phyloP scores from a whole-genome alignment of 1,284 basidiomycete genomes.

The Tilletiopsis washingtonensis region DNA sequence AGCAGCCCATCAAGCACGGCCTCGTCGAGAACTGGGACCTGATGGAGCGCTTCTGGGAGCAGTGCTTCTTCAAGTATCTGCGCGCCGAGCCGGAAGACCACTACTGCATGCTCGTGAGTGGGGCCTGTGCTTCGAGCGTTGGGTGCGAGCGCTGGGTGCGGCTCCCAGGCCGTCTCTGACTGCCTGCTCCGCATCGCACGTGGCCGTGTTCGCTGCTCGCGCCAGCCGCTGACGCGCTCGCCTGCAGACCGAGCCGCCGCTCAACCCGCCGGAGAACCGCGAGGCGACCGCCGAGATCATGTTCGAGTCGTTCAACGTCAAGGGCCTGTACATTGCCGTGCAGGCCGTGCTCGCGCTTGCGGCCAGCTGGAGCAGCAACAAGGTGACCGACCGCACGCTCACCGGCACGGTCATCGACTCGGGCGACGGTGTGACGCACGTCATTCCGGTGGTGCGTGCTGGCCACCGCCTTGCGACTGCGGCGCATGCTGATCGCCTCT shows the following conservation, averaged over 20 bases:
- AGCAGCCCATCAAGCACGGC: constrained; percentile 95
- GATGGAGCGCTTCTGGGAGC: constrained; percentile 99
- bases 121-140: too few species aligned
- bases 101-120: constrained; percentile 84
- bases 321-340: constrained; percentile 94
- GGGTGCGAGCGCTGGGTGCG: too few species aligned
- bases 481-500: not conserved
- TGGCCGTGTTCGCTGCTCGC: not conserved
- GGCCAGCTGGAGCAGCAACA: constrained; percentile 91
- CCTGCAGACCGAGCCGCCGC: constrained; percentile 75
- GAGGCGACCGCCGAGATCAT: constrained; percentile 99
- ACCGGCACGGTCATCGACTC: constrained; percentile 98
- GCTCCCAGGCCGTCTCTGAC: too few species aligned
- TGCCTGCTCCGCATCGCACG: not conserved
- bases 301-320: constrained; percentile 98
- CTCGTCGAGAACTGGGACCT: constrained; percentile 99
- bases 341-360: constrained; percentile 98
- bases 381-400: constrained; percentile 82
- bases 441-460: constrained; percentile 70
- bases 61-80: constrained; percentile 99
- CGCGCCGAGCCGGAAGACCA: constrained; percentile 98
- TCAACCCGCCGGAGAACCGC: constrained; percentile 96
- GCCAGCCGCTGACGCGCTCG: not conserved
- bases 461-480: not conserved
- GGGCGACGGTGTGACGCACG: constrained; percentile 96